Evolutionary conservation across 106 monocot genomes (phyloP).

Genomic region (Acorus gramineus): DNA sequence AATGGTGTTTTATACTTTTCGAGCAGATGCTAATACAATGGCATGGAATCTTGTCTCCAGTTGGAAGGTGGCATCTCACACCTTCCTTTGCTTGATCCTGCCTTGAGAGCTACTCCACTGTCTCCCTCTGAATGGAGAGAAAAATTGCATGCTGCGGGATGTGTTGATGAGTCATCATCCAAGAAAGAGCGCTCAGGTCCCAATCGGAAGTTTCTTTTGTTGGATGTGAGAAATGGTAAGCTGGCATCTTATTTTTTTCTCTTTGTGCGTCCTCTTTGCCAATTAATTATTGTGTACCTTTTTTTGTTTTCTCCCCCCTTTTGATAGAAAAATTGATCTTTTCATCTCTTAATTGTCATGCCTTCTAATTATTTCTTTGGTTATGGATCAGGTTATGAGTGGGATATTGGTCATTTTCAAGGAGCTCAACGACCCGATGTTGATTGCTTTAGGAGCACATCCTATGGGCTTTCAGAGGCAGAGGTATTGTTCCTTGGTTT

Average conservation of each 20-base stretch:
- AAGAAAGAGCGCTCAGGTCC: conserved; percentile 3
- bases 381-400: conserved; percentile 69
- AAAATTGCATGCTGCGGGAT: conserved; percentile 36
- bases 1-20: too few species aligned
- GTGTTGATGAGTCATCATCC: conserved; percentile 7
- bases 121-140: conserved; percentile 77
- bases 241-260: neutral
- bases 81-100: conserved; percentile 74
- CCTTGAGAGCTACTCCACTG: conserved; percentile 65
- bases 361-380: neutral
- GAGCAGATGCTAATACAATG: too few species aligned
- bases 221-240: conserved; percentile 98
- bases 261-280: neutral
- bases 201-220: conserved; percentile 34
- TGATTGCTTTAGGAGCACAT: conserved; percentile 77
- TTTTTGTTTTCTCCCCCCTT: neutral
- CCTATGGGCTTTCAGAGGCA: conserved; percentile 58
- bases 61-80: conserved; percentile 76
- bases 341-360: neutral
- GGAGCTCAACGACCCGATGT: conserved; percentile 87
- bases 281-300: neutral
- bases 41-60: conserved; percentile 16
- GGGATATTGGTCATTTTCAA: conserved; percentile 96
- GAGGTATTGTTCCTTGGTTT: conserved; percentile 38
- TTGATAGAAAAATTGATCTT: neutral